A percentile compares a stretch with the other conserved stretches of the same genome.
Conservation (phyloP, 768 basidiomycete species). For the Kwoniella heveanensis region DNA sequence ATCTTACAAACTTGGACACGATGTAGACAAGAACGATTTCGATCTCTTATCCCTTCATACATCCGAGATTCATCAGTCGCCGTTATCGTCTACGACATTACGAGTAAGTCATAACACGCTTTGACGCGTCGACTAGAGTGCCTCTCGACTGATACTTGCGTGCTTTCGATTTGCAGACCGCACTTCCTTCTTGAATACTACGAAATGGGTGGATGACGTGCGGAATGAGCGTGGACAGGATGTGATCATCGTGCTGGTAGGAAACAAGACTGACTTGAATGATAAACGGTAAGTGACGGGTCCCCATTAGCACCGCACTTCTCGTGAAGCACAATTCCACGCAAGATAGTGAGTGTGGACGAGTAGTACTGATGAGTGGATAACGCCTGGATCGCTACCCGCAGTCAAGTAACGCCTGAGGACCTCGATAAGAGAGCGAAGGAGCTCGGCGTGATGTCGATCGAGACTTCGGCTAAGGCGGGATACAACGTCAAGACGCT, state of each 20-base stretch:
- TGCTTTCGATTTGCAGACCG: conserved; percentile 64
- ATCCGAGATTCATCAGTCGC: conserved; percentile 98
- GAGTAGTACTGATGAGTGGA: too few relatives aligned
- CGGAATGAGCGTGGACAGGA: conserved; percentile 95
- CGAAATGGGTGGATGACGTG: conserved; percentile 99
- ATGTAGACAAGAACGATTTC: conserved; percentile 74
- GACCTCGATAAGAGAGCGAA: conserved; percentile 90
- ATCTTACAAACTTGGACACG: too few relatives aligned
- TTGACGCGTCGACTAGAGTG: background rate
- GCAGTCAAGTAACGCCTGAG: conserved; percentile 96
- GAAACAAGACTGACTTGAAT: conserved; percentile 98
- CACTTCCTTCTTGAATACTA: conserved; percentile 95
- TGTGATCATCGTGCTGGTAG: conserved; percentile 96
- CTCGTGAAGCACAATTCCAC: too few relatives aligned
- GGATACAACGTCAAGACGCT: conserved; percentile 98
- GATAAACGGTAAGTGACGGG: conserved; percentile 90
- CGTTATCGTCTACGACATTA: conserved; percentile 98
- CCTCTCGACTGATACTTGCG: background rate
- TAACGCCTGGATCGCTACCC: too few relatives aligned
- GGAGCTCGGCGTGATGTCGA: conserved; percentile 92
- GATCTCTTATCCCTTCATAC: conserved; percentile 96
- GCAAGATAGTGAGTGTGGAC: too few relatives aligned
- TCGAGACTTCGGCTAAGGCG: conserved; percentile 99
- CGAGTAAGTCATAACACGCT: too few relatives aligned
- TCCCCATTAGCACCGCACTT: too few relatives aligned